These are phyloP conservation scores for Zizania latifolia DNA, from an alignment of 176 grass and related monocot genomes.

Conservation along the genomic window DNA sequence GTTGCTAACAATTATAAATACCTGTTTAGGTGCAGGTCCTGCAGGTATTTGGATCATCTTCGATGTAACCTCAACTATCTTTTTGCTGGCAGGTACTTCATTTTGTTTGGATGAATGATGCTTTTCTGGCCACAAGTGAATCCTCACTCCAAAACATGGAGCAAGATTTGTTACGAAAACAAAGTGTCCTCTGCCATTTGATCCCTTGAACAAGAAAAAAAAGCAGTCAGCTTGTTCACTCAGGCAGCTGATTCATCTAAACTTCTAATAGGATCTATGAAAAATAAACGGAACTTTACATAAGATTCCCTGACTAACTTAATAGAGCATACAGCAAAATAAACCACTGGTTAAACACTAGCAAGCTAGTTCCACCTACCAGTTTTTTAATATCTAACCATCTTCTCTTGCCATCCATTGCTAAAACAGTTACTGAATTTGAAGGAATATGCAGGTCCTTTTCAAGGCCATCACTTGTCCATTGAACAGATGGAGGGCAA, in stretches of 20 bases:
- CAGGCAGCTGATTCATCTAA: not conserved
- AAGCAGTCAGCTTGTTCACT: slow-evolving; percentile 13
- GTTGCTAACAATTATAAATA: slow-evolving; percentile 29
- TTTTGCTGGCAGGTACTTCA: slow-evolving; percentile 57
- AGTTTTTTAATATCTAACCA: slow-evolving; percentile 93
- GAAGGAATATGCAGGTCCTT: slow-evolving; percentile 88
- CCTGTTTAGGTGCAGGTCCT: slow-evolving; percentile 83
- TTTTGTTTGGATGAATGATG: slow-evolving; percentile 28
- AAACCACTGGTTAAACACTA: not conserved
- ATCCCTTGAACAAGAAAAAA: slow-evolving; percentile 47
- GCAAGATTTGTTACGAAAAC: slow-evolving; percentile 95
- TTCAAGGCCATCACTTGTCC: slow-evolving; percentile 82
- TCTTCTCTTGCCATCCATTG: slow-evolving; percentile 94
- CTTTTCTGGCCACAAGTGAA: slow-evolving; percentile 93
- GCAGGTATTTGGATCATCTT: slow-evolving; percentile 92
- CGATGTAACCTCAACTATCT: slow-evolving; percentile 75
- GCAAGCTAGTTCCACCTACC: slow-evolving; percentile 49
- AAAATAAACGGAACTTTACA: slow-evolving; percentile 8
- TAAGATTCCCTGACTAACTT: not conserved
- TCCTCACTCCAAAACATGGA: slow-evolving; percentile 89
- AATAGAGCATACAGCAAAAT: not conserved
- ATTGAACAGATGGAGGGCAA: slow-evolving; percentile 64
- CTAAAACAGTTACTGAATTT: slow-evolving; percentile 76
- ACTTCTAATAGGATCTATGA: not conserved
- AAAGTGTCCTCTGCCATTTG: slow-evolving; percentile 69